These are phyloP conservation scores for Colletotrichum sansevieriae DNA, from an alignment of 2,329 filamentous ascomycete genomes.

Conservation along the genomic window DNA sequence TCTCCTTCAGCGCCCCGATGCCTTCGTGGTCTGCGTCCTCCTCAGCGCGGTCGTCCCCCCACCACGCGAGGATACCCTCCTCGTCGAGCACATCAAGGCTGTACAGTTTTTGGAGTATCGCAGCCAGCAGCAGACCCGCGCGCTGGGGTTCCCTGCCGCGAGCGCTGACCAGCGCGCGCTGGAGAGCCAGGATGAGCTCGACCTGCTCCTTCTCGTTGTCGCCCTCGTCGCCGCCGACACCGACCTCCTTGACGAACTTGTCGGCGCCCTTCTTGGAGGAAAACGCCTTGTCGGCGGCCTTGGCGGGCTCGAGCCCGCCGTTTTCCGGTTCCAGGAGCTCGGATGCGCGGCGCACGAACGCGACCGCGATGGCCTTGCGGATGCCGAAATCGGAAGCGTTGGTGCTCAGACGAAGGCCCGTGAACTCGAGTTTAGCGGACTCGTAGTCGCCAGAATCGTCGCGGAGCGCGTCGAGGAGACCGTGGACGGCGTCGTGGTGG, in stretches of 20 bases:
- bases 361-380: slow-evolving; percentile 85
- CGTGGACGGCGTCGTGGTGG: slow-evolving; percentile 87
- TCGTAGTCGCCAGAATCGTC: slow-evolving; percentile 85
- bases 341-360: slow-evolving; percentile 85
- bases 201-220: slow-evolving; percentile 82
- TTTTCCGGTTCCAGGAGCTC: slow-evolving; percentile 71
- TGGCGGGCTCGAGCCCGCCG: slow-evolving; percentile 68
- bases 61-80: slow-evolving; percentile 90
- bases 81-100: slow-evolving; percentile 88
- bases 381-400: slow-evolving; percentile 93
- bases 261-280: slow-evolving; percentile 64
- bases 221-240: slow-evolving; percentile 72
- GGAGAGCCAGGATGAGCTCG: slow-evolving; percentile 85
- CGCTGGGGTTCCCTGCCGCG: slow-evolving; percentile 67
- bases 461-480: slow-evolving; percentile 87
- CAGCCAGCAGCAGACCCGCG: slow-evolving; percentile 77
- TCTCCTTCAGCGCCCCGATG: slow-evolving; percentile 78
- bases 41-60: slow-evolving; percentile 78
- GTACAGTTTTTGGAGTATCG: slow-evolving; percentile 86
- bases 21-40: slow-evolving; percentile 66
- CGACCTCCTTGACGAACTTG: slow-evolving; percentile 70
- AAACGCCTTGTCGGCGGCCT: slow-evolving; percentile 75
- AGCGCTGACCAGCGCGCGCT: slow-evolving; percentile 79
- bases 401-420: slow-evolving; percentile 89
- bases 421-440: slow-evolving; percentile 86